Conservation (phyloP, 2,329 filamentous ascomycete genomes). For the Diaporthe ilicicola region DNA sequence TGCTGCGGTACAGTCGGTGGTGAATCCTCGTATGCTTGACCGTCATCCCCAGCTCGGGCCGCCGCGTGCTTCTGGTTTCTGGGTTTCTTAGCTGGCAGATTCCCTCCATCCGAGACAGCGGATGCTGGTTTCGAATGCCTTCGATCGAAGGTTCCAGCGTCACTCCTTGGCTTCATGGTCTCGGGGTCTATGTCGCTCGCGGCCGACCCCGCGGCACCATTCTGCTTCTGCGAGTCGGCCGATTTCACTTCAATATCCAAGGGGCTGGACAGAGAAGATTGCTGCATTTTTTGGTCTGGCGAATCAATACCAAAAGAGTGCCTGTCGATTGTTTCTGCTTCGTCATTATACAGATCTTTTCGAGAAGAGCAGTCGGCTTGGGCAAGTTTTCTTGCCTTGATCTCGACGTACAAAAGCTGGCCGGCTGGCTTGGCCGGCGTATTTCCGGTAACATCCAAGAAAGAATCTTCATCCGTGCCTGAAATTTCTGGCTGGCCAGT, state of each 20-base stretch:
- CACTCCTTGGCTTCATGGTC: not conserved
- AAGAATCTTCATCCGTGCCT: slow-evolving; percentile 9
- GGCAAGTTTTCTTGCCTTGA: slow-evolving; percentile 1
- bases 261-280: not conserved
- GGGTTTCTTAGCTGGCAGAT: slow-evolving; percentile 33
- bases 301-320: not conserved
- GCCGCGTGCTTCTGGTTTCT: not conserved
- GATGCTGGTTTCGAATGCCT: slow-evolving; percentile 39
- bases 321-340: not conserved
- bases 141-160: not conserved
- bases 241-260: not conserved
- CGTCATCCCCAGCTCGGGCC: not conserved
- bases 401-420: slow-evolving; percentile 28
- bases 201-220: not conserved
- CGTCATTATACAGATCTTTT: not conserved
- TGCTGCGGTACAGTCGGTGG: not conserved
- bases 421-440: not conserved
- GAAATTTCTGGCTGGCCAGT: not conserved
- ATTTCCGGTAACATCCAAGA: slow-evolving; percentile 21
- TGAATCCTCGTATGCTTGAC: not conserved
- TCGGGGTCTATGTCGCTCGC: not conserved
- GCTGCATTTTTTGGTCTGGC: not conserved
- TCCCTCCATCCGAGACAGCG: slow-evolving; percentile 48
- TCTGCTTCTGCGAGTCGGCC: not conserved
- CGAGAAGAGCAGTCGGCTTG: not conserved